Conservation (phyloP, 75 land plant genomes). For the Sequoia sempervirens region DNA sequence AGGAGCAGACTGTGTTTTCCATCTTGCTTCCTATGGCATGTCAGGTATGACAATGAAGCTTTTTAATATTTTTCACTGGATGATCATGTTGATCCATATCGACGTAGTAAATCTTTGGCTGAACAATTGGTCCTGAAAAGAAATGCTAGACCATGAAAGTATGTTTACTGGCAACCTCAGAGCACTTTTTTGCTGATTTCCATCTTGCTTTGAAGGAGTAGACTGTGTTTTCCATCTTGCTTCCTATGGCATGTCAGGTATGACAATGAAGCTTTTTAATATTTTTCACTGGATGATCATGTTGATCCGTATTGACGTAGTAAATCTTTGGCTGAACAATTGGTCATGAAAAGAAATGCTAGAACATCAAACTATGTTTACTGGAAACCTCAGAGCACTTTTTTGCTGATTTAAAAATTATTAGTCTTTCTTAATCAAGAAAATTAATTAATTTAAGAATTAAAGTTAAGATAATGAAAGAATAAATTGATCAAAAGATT, state of each 20-base stretch:
- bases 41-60: slow-evolving; percentile 86
- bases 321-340: slow-evolving; percentile 88
- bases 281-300: slow-evolving; percentile 77
- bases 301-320: slow-evolving; percentile 84
- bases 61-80: slow-evolving; percentile 75
- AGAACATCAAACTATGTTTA: slow-evolving; percentile 63
- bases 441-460: not conserved
- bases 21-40: slow-evolving; percentile 85
- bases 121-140: slow-evolving; percentile 87
- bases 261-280: slow-evolving; percentile 73
- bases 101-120: slow-evolving; percentile 85
- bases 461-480: not conserved
- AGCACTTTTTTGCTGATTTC: too few relatives aligned
- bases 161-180: too few relatives aligned
- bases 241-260: slow-evolving; percentile 85
- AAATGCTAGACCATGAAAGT: too few relatives aligned
- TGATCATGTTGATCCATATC: slow-evolving; percentile 75
- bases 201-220: too few relatives aligned
- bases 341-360: slow-evolving; percentile 77
- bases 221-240: slow-evolving; percentile 96
- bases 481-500: not conserved
- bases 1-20: slow-evolving; percentile 91
- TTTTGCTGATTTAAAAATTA: not conserved
- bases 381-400: not conserved
- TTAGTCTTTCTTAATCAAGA: not conserved